Evolutionary conservation across 768 basidiomycete species (phyloP).

Genomic region (Rossbeevera mucosa): DNA sequence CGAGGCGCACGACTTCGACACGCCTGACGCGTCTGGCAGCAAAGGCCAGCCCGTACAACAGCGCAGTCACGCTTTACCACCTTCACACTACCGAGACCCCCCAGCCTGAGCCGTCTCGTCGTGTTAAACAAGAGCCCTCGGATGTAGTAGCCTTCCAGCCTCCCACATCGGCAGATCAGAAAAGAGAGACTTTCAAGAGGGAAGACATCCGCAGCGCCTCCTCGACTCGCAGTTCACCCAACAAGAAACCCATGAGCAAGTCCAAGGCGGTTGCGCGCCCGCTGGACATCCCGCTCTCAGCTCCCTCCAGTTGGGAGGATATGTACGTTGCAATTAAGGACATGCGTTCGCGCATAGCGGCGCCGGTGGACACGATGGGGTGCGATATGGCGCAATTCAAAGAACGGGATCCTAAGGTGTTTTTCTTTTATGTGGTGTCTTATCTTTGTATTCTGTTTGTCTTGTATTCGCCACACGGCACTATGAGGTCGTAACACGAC

Average conservation of each 20-base stretch:
- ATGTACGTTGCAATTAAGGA: constrained; percentile 66
- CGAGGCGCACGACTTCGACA: constrained; percentile 25
- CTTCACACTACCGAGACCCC: background rate
- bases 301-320: constrained; percentile 64
- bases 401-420: constrained; percentile 65
- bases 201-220: background rate
- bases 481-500: background rate
- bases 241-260: constrained; percentile 43
- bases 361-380: constrained; percentile 93
- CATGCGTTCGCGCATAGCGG: constrained; percentile 68
- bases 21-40: constrained; percentile 33
- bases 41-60: constrained; percentile 42
- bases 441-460: too few species aligned
- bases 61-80: constrained; percentile 39
- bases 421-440: background rate
- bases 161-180: background rate
- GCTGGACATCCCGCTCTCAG: constrained; percentile 58
- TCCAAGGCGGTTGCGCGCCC: constrained; percentile 50
- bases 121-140: constrained; percentile 27
- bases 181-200: background rate
- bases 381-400: constrained; percentile 66
- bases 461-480: background rate
- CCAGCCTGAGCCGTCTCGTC: constrained; percentile 24
- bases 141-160: background rate
- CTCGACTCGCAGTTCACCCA: background rate